A percentile compares a stretch with the other conserved stretches of the same genome.
phyloP scores from a whole-genome alignment of 805 yeast species.

The Grigorovia transvaalensis region DNA sequence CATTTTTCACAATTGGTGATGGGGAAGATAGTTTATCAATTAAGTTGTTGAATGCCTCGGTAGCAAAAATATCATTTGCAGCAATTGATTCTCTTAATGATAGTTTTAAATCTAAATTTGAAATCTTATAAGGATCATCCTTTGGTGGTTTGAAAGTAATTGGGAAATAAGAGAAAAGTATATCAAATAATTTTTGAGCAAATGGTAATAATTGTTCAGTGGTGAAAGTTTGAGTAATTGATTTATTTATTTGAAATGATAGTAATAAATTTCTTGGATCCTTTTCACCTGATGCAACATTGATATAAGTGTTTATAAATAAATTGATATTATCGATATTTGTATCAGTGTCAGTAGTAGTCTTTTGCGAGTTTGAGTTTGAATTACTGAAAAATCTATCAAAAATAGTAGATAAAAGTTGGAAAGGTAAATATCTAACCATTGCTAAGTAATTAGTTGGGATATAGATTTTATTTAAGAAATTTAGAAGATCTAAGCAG shows the following conservation, averaged over 20 bases:
- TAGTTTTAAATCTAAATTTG: conserved; percentile 59
- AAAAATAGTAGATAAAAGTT: conserved; percentile 34
- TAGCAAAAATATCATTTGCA: conserved; percentile 51
- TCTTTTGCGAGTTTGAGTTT: conserved; percentile 12
- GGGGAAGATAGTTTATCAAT: conserved; percentile 73
- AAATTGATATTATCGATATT: conserved; percentile 17
- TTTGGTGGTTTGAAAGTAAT: conserved; percentile 88
- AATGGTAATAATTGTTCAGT: not conserved
- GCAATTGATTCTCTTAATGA: conserved; percentile 54
- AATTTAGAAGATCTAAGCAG: conserved; percentile 30
- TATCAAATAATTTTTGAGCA: conserved; percentile 69
- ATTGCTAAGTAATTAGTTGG: conserved; percentile 52
- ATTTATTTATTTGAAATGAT: conserved; percentile 49
- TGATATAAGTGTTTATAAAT: conserved; percentile 49
- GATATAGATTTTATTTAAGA: conserved; percentile 35
- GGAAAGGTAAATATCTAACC: conserved; percentile 50
- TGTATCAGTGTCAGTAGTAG: conserved; percentile 11
- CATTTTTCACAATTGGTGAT: conserved; percentile 61
- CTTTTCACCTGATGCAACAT: conserved; percentile 77
- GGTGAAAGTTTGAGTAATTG: conserved; percentile 33
- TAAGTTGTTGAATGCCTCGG: conserved; percentile 65
- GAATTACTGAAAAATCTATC: conserved; percentile 12
- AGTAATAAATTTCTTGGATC: conserved; percentile 80
- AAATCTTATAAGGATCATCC: conserved; percentile 69
- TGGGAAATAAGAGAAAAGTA: conserved; percentile 91